Evolutionary conservation across 371 early-diverging fungal species (phyloP), one percentile per base, ranked within the genome.

Genomic region (Capillidium heterosporum): DNA sequence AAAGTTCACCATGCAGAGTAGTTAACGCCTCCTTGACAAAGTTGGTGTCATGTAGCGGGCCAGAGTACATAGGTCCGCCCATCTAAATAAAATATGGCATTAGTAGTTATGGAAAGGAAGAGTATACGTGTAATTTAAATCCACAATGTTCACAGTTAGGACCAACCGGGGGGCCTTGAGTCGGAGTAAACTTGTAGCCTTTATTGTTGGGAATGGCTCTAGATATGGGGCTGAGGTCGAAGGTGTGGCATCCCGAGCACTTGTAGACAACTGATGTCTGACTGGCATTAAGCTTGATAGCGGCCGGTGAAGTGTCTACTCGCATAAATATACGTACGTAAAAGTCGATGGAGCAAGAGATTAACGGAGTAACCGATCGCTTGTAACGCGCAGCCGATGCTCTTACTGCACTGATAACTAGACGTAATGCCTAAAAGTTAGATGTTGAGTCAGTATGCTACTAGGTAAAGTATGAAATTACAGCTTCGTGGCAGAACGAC

Each of bases 251-350:
- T 10, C 88, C 83, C 3, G 76, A 67, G 67, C 98, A 97, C 58
- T 78, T 78, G 65, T 86, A 90, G 10, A 91, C 83, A 48, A 87
- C 57, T 2, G 81, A 80, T 2, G 83, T 81, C 67, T 86, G 83
- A 63, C 81, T 76, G 10, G 89, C 83, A 8, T 80, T 67, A 53
- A 76, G 69, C 62, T 91, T 94, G 31, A 84, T 81, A 60, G 77
- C 65, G 23, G 69, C 63, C 1, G 96, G 78, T n/a, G 81, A 85
- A 26, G 80, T 76, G 56, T 74, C 70, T 1, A 99, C 93, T n/a
- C 86, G 81, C 13, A 99, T 91, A 77, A 99, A 99, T 10, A 99
- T 82, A 47, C 99, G 80, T 28, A 99, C 77, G 69, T 99, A 99
- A 65, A 95, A 99, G 74, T 99, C 99, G 48, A 99, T 95, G 64